Conservation (phyloP, 2,329 filamentous ascomycete genomes). For the Ceratocystis papillata region DNA sequence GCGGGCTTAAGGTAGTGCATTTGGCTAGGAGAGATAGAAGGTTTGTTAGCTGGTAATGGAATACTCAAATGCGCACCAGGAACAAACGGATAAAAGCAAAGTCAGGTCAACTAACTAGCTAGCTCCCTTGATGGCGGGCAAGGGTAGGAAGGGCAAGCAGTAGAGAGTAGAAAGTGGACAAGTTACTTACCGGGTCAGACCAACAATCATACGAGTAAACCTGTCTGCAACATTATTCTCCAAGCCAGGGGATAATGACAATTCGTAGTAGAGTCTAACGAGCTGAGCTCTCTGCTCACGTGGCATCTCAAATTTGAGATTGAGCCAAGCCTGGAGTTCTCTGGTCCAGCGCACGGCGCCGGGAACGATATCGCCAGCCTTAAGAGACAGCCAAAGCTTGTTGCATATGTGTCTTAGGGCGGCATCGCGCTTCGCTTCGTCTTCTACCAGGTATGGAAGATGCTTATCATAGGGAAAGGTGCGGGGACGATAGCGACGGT, state of each 20-base stretch:
- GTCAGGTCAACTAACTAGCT: background rate
- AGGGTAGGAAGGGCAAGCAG: background rate
- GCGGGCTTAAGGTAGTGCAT: constrained; percentile 78
- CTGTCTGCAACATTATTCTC: constrained; percentile 73
- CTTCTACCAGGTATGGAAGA: constrained; percentile 80
- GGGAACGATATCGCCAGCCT: constrained; percentile 85
- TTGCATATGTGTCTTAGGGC: constrained; percentile 82
- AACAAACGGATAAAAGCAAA: background rate
- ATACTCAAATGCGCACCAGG: background rate
- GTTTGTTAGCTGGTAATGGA: background rate
- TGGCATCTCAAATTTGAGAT: constrained; percentile 93
- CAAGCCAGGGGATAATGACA: constrained; percentile 79
- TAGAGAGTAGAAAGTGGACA: background rate
- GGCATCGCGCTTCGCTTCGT: constrained; percentile 62
- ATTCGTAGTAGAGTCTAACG: constrained; percentile 86
- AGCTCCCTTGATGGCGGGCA: background rate
- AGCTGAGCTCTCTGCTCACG: constrained; percentile 71
- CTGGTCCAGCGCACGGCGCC: constrained; percentile 95
- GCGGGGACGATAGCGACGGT: constrained; percentile 59
- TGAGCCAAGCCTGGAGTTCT: constrained; percentile 89
- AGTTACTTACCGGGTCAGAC: constrained; percentile 70
- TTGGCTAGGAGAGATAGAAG: constrained; percentile 3
- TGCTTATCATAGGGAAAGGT: constrained; percentile 90
- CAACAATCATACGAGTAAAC: constrained; percentile 93
- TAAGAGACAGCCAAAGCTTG: constrained; percentile 82